Percentiles rank a stretch among this genome's conserved stretches.
Evolutionary conservation across 345 rosid genomes (phyloP).

Genomic region (Erucastrum elatum): DNA sequence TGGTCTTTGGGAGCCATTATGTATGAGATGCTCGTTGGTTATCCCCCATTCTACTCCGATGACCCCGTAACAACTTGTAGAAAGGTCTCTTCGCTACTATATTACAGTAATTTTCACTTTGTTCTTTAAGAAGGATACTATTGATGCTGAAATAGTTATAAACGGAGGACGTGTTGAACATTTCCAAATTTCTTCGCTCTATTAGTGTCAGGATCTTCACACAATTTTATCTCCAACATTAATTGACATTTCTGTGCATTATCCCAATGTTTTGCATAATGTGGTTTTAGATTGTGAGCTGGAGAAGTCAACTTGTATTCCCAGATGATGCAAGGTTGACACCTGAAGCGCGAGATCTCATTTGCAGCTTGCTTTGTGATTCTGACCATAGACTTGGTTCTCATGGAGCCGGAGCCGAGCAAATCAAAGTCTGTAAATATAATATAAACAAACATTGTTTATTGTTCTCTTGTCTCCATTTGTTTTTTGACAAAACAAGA

Average conservation of each 20-base stretch:
- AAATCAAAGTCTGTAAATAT: constrained; percentile 60
- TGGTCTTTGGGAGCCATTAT: constrained; percentile 95
- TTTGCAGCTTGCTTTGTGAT: constrained; percentile 76
- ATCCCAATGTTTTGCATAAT: not conserved
- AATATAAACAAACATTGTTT: not conserved
- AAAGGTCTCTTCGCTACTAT: constrained; percentile 56
- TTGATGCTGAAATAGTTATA: constrained; percentile 4
- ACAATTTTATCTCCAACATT: not conserved
- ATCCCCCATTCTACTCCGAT: constrained; percentile 79
- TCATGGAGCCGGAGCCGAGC: constrained; percentile 52
- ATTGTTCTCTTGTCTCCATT: constrained; percentile 12
- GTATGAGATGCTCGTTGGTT: constrained; percentile 92
- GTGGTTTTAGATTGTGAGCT: constrained; percentile 69
- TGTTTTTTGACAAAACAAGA: constrained; percentile 7
- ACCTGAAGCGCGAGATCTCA: constrained; percentile 80
- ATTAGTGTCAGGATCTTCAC: not conserved
- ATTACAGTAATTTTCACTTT: not conserved
- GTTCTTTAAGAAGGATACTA: not conserved
- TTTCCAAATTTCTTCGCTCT: not conserved
- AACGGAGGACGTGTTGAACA: not conserved
- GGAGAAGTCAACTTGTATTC: constrained; percentile 79
- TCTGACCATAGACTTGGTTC: constrained; percentile 88
- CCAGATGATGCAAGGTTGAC: constrained; percentile 84
- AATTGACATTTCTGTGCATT: constrained; percentile 20
- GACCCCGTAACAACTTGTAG: constrained; percentile 91